A percentile compares a stretch with the other conserved stretches of the same genome.
Evolutionary conservation across 495 filamentous ascomycete species (phyloP).

Genomic region (Podospora bellae-mahoneyi): DNA sequence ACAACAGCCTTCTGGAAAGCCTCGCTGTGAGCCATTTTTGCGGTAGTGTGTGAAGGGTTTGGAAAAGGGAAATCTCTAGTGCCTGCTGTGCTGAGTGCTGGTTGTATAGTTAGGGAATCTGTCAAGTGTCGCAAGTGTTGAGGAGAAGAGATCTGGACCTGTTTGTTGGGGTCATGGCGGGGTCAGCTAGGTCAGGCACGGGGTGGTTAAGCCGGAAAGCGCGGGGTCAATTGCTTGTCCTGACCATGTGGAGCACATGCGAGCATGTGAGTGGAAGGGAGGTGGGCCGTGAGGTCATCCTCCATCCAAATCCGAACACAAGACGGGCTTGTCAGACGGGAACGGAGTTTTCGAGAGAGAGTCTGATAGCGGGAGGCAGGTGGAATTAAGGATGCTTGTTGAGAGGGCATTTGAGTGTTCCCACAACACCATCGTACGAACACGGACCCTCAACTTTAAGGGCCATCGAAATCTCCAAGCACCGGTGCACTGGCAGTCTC

Average conservation of each 20-base stretch:
- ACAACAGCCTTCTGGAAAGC: slow-evolving; percentile 60
- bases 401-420: too few species aligned
- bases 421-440: not conserved
- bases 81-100: slow-evolving; percentile 9
- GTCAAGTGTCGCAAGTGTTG: slow-evolving; percentile 12
- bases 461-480: not conserved
- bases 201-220: slow-evolving; percentile 4
- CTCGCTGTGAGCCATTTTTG: slow-evolving; percentile 35
- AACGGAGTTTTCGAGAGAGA: not conserved
- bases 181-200: slow-evolving; percentile 12
- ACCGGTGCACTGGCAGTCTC: not conserved
- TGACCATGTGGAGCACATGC: not conserved
- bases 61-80: slow-evolving; percentile 31
- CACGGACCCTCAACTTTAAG: not conserved
- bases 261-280: not conserved
- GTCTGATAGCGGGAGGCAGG: not conserved
- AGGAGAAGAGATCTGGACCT: slow-evolving; percentile 7
- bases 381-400: not conserved
- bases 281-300: not conserved
- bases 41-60: not conserved
- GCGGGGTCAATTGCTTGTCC: not conserved
- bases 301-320: not conserved
- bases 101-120: not conserved
- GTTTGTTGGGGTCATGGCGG: slow-evolving; percentile 21
- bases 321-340: not conserved